Evolutionary conservation across 306 rosid genomes (phyloP).

Genomic region (Erythrophleum fordii): DNA sequence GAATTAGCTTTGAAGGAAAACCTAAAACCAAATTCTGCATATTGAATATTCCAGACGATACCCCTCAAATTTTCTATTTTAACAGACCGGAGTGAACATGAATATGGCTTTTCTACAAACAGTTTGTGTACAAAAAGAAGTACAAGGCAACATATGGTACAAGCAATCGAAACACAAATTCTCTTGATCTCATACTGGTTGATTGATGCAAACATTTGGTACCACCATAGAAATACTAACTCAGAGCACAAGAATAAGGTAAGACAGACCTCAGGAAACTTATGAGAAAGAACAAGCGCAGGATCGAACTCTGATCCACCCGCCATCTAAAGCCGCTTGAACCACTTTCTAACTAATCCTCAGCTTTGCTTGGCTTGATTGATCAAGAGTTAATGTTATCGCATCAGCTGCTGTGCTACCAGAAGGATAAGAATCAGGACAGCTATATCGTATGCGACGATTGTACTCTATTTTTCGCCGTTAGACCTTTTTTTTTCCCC

Average conservation of each 20-base stretch:
- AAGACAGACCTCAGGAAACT: conserved; percentile 67
- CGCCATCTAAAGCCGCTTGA: conserved; percentile 40
- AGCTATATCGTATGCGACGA: neutral
- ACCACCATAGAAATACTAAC: neutral
- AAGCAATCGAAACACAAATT: neutral
- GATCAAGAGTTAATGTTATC: neutral
- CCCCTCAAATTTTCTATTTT: neutral
- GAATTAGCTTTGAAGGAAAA: neutral
- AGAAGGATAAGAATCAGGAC: neutral
- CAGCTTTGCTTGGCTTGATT: neutral
- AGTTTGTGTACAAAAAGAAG: neutral
- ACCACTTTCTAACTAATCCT: neutral
- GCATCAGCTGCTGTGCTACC: neutral
- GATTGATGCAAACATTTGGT: neutral
- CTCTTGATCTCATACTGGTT: neutral
- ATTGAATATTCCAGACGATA: neutral
- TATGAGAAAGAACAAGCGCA: conserved; percentile 57
- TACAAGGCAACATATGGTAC: neutral
- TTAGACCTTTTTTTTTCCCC: neutral
- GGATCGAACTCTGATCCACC: conserved; percentile 60
- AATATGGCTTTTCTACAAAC: conserved; percentile 13
- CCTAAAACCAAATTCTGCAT: neutral
- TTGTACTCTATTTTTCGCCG: neutral
- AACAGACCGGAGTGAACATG: neutral
- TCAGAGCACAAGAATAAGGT: neutral